A percentile compares a stretch with the other conserved stretches of the same genome.
phyloP scores from a whole-genome alignment of 2,329 filamentous ascomycete species.

The Calonectria honghensis region DNA sequence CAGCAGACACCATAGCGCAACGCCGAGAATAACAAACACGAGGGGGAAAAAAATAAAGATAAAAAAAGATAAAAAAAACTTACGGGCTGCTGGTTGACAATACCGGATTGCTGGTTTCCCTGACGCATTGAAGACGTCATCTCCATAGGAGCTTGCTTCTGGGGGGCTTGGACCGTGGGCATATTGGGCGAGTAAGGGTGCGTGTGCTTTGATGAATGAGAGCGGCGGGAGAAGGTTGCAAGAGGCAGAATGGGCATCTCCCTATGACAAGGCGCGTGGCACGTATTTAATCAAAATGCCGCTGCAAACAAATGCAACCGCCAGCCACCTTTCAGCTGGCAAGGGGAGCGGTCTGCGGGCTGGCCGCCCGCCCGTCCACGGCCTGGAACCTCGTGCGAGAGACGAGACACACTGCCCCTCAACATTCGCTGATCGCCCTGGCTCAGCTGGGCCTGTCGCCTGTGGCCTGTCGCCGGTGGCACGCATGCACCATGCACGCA shows the following conservation, averaged over 20 bases:
- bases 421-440: slow-evolving; percentile 11
- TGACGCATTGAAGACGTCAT: slow-evolving; percentile 27
- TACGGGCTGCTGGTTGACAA: slow-evolving; percentile 35
- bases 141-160: slow-evolving; percentile 47
- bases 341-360: slow-evolving; percentile 18
- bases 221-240: background rate
- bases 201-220: background rate
- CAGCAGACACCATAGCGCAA: background rate
- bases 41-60: background rate
- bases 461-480: no score
- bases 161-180: slow-evolving; percentile 39
- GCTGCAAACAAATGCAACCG: background rate
- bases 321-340: slow-evolving; percentile 16
- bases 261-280: background rate
- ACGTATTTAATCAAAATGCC: slow-evolving; percentile 8
- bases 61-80: no score
- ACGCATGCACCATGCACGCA: background rate
- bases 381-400: slow-evolving; percentile 17
- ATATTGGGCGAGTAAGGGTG: slow-evolving; percentile 18
- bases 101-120: background rate
- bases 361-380: slow-evolving; percentile 1
- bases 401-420: slow-evolving; percentile 11
- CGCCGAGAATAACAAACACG: no score
- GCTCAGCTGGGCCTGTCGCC: background rate
- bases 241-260: background rate